A percentile compares a stretch with the other conserved stretches of the same genome.
phyloP scores from a whole-genome alignment of 768 basidiomycete genomes.

The Russula ochroleuca region DNA sequence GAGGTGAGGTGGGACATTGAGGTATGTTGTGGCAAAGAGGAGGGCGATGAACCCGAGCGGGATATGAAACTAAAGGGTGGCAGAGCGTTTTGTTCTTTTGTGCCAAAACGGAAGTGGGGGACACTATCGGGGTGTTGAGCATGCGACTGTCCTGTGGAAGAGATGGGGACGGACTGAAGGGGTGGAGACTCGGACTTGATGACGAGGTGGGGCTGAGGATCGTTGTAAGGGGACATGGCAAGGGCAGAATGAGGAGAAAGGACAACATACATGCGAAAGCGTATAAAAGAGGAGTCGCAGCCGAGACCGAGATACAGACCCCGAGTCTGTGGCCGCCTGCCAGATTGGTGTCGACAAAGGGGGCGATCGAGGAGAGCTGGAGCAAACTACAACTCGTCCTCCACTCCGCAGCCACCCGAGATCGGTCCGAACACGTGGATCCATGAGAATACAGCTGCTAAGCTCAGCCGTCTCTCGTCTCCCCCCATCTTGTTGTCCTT shows the following conservation, averaged over 20 bases:
- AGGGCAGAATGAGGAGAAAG: background rate
- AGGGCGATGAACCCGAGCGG: slow-evolving; percentile 26
- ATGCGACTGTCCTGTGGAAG: slow-evolving; percentile 3
- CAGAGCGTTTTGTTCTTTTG: slow-evolving; percentile 31
- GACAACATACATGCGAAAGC: background rate
- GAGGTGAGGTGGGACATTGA: slow-evolving; percentile 5
- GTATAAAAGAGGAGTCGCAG: slow-evolving; percentile 4
- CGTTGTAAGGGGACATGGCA: slow-evolving; percentile 10
- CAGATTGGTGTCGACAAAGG: background rate
- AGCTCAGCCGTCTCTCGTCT: too few relatives aligned
- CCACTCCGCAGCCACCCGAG: background rate
- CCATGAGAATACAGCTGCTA: too few relatives aligned
- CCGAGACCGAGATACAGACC: background rate
- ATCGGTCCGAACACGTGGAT: background rate
- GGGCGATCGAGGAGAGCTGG: background rate
- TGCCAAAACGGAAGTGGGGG: slow-evolving; percentile 28
- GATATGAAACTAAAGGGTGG: slow-evolving; percentile 27
- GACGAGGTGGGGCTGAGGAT: background rate
- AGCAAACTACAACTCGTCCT: background rate
- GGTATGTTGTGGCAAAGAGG: slow-evolving; percentile 19
- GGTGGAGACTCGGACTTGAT: slow-evolving; percentile 28
- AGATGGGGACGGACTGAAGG: slow-evolving; percentile 13
- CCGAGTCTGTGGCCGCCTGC: background rate
- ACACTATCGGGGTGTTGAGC: slow-evolving; percentile 10
- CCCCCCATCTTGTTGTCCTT: too few relatives aligned